Base-by-base conservation (phyloP, 805 yeast species). In the Scheffersomyces amazonensis region DNA sequence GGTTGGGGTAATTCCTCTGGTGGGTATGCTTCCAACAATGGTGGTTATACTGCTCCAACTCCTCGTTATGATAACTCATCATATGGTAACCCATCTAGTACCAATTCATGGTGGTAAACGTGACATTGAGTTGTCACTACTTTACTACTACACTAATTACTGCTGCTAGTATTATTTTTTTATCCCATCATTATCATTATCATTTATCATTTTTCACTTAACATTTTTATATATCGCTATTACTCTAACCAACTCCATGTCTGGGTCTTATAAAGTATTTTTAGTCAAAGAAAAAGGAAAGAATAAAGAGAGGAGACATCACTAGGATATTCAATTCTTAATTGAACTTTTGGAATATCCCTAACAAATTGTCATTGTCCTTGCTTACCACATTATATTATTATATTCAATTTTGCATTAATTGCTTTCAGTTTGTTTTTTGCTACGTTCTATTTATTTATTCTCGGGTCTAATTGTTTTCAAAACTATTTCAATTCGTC, bases 21-120 rank as follows among this genome's bases (percentile, higher is more conserved):
- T 10, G 30, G 34, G 22, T 31, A 31, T 7, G 32, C 37, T 9
- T 40, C 44, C n/a, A 42, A 46, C 25, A 31, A 37, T 19, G 46
- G 43, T 41, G 52, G 55, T 28, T 44, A 39, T 34, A 34, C 49
- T n/a, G 32, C 46, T 27, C 30, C 30, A 27, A 17, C 30, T 27
- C 17, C 16, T 5, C 30, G 30, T 21, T 39, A 51, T 40, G 59
- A 62, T 31, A 60, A 57, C 15, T 56, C 63, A 40, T 49, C 53
- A 16, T 64, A 62, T 48, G 70, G 69, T 28, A 64, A 64, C 58
- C 66, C 61, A 43, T 48, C 61, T 37, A 49, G 54, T 35, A 48
- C 53, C 48, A 54, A 59, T 49, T 66, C 72, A 19, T 68, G 73
- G 73, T 69, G 75, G 75, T 68, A 55, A 48, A 24, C n/a, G n/a